Evolutionary conservation across 768 basidiomycete genomes (phyloP), one percentile per base, ranked within the genome.

Genomic region (Terana coerulea): DNA sequence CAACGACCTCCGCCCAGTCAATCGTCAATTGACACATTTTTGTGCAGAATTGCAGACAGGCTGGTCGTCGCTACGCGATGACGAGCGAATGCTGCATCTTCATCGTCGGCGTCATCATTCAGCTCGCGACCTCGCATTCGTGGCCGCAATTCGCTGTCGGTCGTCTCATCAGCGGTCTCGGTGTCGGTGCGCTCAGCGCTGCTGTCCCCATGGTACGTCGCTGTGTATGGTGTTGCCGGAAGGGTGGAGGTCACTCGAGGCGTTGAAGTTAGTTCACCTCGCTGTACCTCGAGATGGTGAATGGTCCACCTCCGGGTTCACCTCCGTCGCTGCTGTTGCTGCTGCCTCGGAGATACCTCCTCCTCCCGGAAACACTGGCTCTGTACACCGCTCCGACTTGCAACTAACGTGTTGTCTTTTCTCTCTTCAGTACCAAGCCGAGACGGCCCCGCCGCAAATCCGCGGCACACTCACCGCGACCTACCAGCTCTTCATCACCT

Each of bases 121-220:
- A 86, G 62, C 69, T 85, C 34, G 61, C 73, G 5, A 57, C 84
- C 5, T 67, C 69, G 14, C 49, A 64, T 45, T 67, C 73, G 1
- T 89, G 86, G 86, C 75, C 78, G 36, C 87, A 89, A 66, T 72
- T 86, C 57, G 78, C 80, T 35, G 72, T 86, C 33, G 85, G 86
- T 11, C 77, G 86, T 24, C 71, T 86, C 39, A 66, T 88, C 52
- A 74, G 79, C 41, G 87, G 88, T 44, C 62, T 88, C 29, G 86
- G 79, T 34, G 80, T 88, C 21, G 86, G 88, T 31, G 81, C 77
- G 0, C 74, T 87, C 5, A 81, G 79, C 36, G 81, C 83, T 28
- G 83, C 79, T 7, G 83, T 87, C 0, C 86, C 84, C 0, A 81
- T 86, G 55, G 53, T 49, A 21, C 12, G 47, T 48, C 7, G 15